Conservation (phyloP, 106 monocot species). For the Dioscorea dumetorum region DNA sequence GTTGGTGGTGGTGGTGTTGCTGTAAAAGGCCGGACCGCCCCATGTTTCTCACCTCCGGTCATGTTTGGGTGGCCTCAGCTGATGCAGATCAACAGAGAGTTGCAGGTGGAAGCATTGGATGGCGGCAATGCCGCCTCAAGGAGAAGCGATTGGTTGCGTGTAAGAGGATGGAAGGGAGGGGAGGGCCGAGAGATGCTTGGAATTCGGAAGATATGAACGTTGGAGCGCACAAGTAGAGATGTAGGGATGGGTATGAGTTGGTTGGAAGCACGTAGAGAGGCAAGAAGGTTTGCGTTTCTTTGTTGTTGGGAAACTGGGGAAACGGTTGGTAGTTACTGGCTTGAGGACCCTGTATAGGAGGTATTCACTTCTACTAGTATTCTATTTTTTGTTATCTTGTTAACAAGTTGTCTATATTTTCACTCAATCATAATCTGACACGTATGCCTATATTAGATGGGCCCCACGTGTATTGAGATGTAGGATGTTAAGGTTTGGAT, state of each 20-base stretch:
- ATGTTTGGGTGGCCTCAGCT: neutral
- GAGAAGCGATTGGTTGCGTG: neutral
- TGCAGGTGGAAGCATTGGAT: neutral
- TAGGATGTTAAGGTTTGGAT: too few species aligned
- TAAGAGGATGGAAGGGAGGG: neutral
- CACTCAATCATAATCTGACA: too few species aligned
- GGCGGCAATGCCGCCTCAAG: neutral
- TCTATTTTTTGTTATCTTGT: too few species aligned
- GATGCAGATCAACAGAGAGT: neutral
- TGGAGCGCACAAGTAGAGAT: conserved; percentile 1
- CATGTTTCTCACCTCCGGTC: conserved; percentile 6
- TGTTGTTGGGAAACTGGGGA: too few species aligned
- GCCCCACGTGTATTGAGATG: too few species aligned
- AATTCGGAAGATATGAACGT: neutral
- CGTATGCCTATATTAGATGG: too few species aligned
- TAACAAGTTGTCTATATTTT: too few species aligned
- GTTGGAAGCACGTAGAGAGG: neutral
- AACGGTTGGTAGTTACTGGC: too few species aligned
- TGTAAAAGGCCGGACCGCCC: neutral
- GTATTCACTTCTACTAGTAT: too few species aligned
- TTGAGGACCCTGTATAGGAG: too few species aligned
- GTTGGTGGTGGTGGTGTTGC: neutral
- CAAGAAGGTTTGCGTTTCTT: too few species aligned
- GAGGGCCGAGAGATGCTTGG: neutral
- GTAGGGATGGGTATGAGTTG: neutral